These are phyloP conservation scores for Pugionium cornutum DNA, from an alignment of 345 rosid genomes.

Conservation along the genomic window DNA sequence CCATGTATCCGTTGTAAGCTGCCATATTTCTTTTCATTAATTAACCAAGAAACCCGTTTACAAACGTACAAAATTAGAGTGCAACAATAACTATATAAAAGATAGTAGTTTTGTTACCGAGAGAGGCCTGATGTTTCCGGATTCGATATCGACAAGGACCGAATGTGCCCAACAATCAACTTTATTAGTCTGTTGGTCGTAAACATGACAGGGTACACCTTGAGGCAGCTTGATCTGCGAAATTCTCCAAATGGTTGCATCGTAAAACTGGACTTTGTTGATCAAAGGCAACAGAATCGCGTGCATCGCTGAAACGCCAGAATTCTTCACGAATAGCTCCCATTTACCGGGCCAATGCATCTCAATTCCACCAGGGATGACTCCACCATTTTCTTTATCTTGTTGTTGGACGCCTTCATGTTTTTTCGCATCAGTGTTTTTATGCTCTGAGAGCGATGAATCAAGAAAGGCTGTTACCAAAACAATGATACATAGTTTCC, in stretches of 20 bases:
- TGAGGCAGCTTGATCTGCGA: conserved; percentile 49
- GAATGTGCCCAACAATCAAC: conserved; percentile 74
- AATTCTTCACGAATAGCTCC: conserved; percentile 52
- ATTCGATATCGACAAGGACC: conserved; percentile 48
- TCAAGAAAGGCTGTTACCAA: conserved; percentile 10
- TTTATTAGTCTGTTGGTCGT: conserved; percentile 23
- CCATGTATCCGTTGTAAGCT: conserved; percentile 89
- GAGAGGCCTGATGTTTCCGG: conserved; percentile 50
- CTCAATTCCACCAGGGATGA: background rate
- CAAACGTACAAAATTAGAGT: too few relatives aligned
- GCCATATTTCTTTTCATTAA: conserved; percentile 14
- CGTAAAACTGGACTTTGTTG: conserved; percentile 63
- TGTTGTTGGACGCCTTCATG: too few relatives aligned
- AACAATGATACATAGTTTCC: conserved; percentile 31
- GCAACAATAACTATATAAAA: too few relatives aligned
- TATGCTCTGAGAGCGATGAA: background rate
- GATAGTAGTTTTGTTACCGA: conserved; percentile 37
- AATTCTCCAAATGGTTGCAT: conserved; percentile 65
- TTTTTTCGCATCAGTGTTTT: background rate
- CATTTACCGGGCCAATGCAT: conserved; percentile 52
- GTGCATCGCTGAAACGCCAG: conserved; percentile 93
- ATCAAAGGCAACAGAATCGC: conserved; percentile 57
- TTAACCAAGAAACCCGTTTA: too few relatives aligned
- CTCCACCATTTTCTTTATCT: background rate
- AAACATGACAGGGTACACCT: conserved; percentile 46